These are phyloP conservation scores for Actinomortierella wolfii DNA, from an alignment of 371 early-diverging fungal genomes.

Conservation along the genomic window DNA sequence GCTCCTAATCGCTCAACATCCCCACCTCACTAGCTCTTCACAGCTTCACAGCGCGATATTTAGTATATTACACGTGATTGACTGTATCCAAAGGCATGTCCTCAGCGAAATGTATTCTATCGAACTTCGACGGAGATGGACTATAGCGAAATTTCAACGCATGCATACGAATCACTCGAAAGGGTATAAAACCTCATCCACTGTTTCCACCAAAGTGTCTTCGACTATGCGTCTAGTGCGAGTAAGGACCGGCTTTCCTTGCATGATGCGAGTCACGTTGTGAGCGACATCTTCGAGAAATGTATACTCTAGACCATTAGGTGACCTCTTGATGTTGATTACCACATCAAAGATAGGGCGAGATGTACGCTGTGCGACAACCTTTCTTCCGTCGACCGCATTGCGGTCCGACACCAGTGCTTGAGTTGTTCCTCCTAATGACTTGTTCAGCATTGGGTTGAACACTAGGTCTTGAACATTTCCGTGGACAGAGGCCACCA, in stretches of 20 bases:
- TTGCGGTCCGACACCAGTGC: constrained; percentile 10
- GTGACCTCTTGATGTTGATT: constrained; percentile 6
- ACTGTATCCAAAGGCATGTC: no score
- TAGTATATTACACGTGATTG: no score
- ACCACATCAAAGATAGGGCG: constrained; percentile 14
- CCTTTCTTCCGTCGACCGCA: constrained; percentile 11
- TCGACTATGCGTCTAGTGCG: constrained; percentile 7
- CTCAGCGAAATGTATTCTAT: no score
- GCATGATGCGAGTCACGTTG: constrained; percentile 12
- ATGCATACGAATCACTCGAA: no score
- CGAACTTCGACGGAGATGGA: no score
- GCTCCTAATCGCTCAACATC: no score
- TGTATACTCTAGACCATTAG: constrained; percentile 1
- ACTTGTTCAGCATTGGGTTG: constrained; percentile 16
- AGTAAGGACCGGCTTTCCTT: constrained; percentile 1
- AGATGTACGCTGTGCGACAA: constrained; percentile 6
- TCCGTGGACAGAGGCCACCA: constrained; percentile 16
- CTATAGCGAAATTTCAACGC: no score
- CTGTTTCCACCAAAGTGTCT: not conserved
- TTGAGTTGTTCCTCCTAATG: constrained; percentile 9
- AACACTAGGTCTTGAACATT: constrained; percentile 12
- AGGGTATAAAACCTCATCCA: constrained; percentile 6
- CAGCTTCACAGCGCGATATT: no score
- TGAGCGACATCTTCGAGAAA: constrained; percentile 11
- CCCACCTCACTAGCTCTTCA: no score